Conservation (phyloP, 345 rosid genomes). For the Salix viminalis region DNA sequence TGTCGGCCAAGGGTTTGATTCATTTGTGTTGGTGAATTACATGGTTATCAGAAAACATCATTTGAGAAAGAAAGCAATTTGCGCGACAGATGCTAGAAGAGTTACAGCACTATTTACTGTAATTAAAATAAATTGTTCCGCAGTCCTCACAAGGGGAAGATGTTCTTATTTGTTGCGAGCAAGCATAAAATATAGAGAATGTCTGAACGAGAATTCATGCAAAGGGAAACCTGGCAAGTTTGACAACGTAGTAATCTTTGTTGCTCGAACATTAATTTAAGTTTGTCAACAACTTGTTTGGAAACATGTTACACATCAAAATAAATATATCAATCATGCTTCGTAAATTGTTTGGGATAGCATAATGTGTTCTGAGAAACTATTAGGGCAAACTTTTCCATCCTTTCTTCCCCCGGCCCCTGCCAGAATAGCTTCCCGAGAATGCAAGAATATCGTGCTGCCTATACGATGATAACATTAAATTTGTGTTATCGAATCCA, state of each 20-base stretch:
- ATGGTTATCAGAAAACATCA: background rate
- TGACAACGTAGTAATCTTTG: too few relatives aligned
- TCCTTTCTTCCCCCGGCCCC: conserved; percentile 79
- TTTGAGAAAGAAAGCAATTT: too few relatives aligned
- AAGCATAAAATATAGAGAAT: too few relatives aligned
- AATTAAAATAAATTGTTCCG: too few relatives aligned
- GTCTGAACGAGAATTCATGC: too few relatives aligned
- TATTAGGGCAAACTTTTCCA: conserved; percentile 49
- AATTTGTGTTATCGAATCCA: background rate
- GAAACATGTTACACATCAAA: background rate
- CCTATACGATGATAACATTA: conserved; percentile 11
- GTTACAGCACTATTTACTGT: too few relatives aligned
- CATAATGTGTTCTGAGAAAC: background rate
- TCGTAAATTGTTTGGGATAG: background rate
- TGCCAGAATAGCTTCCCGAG: conserved; percentile 90
- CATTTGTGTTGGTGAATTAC: background rate
- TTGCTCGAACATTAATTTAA: too few relatives aligned
- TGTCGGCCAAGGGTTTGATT: background rate
- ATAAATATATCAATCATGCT: background rate
- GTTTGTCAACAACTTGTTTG: too few relatives aligned
- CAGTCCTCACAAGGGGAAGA: too few relatives aligned
- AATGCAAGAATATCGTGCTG: conserved; percentile 93
- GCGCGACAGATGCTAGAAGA: too few relatives aligned
- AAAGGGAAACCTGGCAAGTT: too few relatives aligned
- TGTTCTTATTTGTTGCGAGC: too few relatives aligned